Percentiles rank a stretch among this genome's conserved stretches.
These are phyloP conservation scores for Buddleja alternifolia DNA, from an alignment of 257 asterid species.

Conservation along the genomic window DNA sequence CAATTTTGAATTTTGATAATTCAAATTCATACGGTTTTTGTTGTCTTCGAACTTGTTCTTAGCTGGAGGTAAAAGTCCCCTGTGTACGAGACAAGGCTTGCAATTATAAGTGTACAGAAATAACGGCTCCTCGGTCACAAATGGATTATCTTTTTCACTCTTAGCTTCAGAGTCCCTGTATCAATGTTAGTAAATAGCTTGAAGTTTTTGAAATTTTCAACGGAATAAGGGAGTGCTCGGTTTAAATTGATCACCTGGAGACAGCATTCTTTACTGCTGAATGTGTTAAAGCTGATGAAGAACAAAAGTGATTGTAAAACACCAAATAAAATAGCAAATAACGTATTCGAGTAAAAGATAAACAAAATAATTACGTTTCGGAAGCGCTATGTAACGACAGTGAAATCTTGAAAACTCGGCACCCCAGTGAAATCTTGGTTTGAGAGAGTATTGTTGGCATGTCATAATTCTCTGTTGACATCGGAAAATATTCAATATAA, in stretches of 20 bases:
- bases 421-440: conserved; percentile 40
- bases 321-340: not conserved
- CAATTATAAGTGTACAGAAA: conserved; percentile 37
- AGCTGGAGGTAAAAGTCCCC: conserved; percentile 37
- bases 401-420: conserved; percentile 37
- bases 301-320: not conserved
- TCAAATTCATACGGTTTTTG: not conserved
- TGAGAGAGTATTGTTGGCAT: conserved; percentile 45
- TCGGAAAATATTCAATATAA: not conserved
- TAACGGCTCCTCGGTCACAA: conserved; percentile 45
- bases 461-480: conserved; percentile 40
- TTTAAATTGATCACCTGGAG: conserved; percentile 32
- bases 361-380: conserved; percentile 24
- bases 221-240: no score
- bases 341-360: not conserved
- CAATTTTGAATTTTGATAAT: not conserved
- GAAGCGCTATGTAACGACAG: conserved; percentile 45
- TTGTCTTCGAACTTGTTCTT: not conserved
- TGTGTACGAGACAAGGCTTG: conserved; percentile 31
- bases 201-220: no score
- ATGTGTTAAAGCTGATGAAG: conserved; percentile 35
- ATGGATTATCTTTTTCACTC: conserved; percentile 1
- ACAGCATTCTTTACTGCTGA: conserved; percentile 6
- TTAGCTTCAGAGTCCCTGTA: conserved; percentile 17
- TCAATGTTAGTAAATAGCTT: no score